Percentiles rank a stretch among this genome's conserved stretches.
Conservation (phyloP, 495 filamentous ascomycete species). For the Ascodesmis nigricans region DNA sequence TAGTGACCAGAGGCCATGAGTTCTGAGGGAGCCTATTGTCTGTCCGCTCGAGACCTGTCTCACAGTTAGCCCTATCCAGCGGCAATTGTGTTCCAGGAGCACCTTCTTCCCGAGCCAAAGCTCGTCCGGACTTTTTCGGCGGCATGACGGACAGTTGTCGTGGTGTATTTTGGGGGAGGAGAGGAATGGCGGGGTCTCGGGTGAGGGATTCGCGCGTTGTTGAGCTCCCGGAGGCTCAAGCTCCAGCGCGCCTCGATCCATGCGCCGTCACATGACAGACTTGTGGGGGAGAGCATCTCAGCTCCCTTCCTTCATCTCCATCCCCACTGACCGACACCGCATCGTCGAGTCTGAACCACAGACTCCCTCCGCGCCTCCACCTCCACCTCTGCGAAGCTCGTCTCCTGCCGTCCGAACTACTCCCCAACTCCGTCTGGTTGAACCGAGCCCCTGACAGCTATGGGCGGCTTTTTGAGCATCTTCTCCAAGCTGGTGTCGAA, state of each 20-base stretch:
- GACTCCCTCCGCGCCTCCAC: too few relatives aligned
- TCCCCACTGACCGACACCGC: too few relatives aligned
- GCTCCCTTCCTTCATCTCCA: too few relatives aligned
- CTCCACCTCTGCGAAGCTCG: too few relatives aligned
- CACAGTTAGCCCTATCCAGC: not conserved
- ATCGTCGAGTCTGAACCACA: too few relatives aligned
- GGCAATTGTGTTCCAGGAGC: not conserved
- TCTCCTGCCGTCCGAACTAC: too few relatives aligned
- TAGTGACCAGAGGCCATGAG: constrained; percentile 71
- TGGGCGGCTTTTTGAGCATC: constrained; percentile 71
- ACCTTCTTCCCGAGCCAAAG: constrained; percentile 24
- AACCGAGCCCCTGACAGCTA: constrained; percentile 19
- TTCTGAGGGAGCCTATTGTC: constrained; percentile 94
- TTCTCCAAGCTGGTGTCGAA: constrained; percentile 60
- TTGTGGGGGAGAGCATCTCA: too few relatives aligned
- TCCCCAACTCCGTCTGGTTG: not conserved
- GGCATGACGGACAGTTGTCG: constrained; percentile 22
- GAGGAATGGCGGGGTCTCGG: too few relatives aligned
- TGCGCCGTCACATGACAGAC: too few relatives aligned
- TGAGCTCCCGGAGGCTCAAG: too few relatives aligned
- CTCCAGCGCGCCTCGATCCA: too few relatives aligned
- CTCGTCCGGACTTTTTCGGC: constrained; percentile 26
- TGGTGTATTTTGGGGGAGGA: not conserved
- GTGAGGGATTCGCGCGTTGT: too few relatives aligned
- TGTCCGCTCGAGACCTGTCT: constrained; percentile 66